These are phyloP conservation scores for Xylaria sp. DNA, from an alignment of 2,329 filamentous ascomycete species.

Conservation along the genomic window DNA sequence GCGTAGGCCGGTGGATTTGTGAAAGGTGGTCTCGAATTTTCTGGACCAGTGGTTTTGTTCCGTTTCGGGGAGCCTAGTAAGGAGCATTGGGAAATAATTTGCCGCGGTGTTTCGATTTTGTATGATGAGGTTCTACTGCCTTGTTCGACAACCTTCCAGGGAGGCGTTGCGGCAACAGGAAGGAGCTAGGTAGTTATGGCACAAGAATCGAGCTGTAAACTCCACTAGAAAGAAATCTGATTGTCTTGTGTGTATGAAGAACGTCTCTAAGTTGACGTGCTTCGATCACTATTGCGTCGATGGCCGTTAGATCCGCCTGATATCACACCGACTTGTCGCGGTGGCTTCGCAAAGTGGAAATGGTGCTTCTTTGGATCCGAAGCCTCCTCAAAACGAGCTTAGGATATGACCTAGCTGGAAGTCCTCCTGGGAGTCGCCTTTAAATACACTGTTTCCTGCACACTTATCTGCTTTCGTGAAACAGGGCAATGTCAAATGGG, in stretches of 20 bases:
- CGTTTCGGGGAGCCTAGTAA: slow-evolving; percentile 64
- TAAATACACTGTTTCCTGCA: slow-evolving; percentile 17
- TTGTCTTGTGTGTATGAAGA: neutral
- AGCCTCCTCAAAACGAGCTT: neutral
- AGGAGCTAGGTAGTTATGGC: slow-evolving; percentile 7
- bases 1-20: slow-evolving; percentile 61
- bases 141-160: slow-evolving; percentile 15
- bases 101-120: slow-evolving; percentile 33
- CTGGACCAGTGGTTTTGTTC: slow-evolving; percentile 67
- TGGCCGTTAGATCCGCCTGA: neutral
- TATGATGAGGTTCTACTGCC: slow-evolving; percentile 36
- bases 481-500: slow-evolving; percentile 16
- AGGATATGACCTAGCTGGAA: slow-evolving; percentile 17
- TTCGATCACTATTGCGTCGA: slow-evolving; percentile 9
- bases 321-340: slow-evolving; percentile 10
- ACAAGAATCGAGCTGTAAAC: slow-evolving; percentile 11
- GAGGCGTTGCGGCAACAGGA: slow-evolving; percentile 18
- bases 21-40: slow-evolving; percentile 62
- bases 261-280: neutral
- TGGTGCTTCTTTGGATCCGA: neutral
- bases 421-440: slow-evolving; percentile 7
- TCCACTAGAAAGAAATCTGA: slow-evolving; percentile 8
- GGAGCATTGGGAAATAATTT: slow-evolving; percentile 63
- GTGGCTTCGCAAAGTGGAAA: slow-evolving; percentile 17
- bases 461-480: slow-evolving; percentile 14